phyloP scores from a whole-genome alignment of 1,139 yeast species.

The Yamadazyma dendronema region DNA sequence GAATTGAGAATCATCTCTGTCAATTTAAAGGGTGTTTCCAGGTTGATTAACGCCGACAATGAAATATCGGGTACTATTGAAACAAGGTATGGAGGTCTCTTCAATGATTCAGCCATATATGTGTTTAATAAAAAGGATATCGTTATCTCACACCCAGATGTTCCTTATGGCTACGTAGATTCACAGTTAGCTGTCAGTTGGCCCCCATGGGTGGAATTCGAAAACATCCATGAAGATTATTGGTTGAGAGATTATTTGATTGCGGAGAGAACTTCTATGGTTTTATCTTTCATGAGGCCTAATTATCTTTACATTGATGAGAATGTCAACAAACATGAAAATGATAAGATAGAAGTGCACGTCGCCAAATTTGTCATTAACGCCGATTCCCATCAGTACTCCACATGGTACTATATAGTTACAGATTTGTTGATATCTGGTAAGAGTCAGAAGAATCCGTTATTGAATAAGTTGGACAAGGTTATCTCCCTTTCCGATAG shows the following conservation, averaged over 20 bases:
- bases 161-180: conserved; percentile 26
- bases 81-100: conserved; percentile 64
- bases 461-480: conserved; percentile 62
- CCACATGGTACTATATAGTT: conserved; percentile 60
- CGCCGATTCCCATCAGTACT: conserved; percentile 74
- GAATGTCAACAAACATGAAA: conserved; percentile 8
- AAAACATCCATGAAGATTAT: conserved; percentile 68
- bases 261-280: conserved; percentile 61
- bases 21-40: conserved; percentile 49
- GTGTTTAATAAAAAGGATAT: conserved; percentile 50
- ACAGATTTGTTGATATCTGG: conserved; percentile 65
- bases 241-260: conserved; percentile 57
- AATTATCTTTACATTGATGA: conserved; percentile 51
- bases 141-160: conserved; percentile 21
- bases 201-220: conserved; percentile 86
- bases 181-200: conserved; percentile 36
- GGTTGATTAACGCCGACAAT: conserved; percentile 32
- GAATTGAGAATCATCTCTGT: conserved; percentile 65
- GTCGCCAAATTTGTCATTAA: conserved; percentile 68
- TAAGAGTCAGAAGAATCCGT: conserved; percentile 58
- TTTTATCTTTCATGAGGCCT: conserved; percentile 62
- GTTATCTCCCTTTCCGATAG: conserved; percentile 68
- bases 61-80: conserved; percentile 56
- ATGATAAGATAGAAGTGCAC: conserved; percentile 46
- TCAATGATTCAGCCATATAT: conserved; percentile 71